Evolutionary conservation across 768 basidiomycete genomes (phyloP).

Genomic region (Multifurca ochricompacta): DNA sequence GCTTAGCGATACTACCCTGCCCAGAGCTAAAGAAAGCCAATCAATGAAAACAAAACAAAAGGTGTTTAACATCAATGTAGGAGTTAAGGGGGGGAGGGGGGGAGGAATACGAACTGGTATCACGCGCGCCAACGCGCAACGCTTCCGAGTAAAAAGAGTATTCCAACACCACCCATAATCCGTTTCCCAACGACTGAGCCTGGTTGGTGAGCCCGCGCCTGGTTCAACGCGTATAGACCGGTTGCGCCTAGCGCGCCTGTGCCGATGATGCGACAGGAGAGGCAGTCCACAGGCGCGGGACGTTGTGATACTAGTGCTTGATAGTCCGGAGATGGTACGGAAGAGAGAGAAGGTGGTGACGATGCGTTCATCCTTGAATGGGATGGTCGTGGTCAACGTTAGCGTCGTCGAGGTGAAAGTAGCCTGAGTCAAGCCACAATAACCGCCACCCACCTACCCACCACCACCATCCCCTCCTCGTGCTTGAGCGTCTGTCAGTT

Average conservation of each 20-base stretch:
- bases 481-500: too few species aligned
- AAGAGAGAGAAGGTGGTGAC: background rate
- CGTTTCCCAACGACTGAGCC: constrained; percentile 55
- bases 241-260: constrained; percentile 53
- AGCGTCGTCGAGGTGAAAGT: too few species aligned
- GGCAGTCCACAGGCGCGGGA: constrained; percentile 37
- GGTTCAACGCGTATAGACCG: constrained; percentile 60
- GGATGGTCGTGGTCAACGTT: background rate
- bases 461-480: too few species aligned
- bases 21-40: too few species aligned
- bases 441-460: too few species aligned
- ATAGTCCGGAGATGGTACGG: background rate
- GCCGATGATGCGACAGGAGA: constrained; percentile 65
- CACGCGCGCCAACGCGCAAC: constrained; percentile 16
- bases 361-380: background rate
- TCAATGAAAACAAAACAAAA: too few species aligned
- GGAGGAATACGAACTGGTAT: background rate
- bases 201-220: constrained; percentile 54
- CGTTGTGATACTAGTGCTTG: background rate
- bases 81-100: too few species aligned
- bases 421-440: too few species aligned
- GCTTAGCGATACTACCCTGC: too few species aligned
- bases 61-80: too few species aligned
- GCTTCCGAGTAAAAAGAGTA: constrained; percentile 26
- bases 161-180: constrained; percentile 52